Base-by-base conservation (phyloP, 163 green algal species). In the Scenedesmus sp. region DNA sequence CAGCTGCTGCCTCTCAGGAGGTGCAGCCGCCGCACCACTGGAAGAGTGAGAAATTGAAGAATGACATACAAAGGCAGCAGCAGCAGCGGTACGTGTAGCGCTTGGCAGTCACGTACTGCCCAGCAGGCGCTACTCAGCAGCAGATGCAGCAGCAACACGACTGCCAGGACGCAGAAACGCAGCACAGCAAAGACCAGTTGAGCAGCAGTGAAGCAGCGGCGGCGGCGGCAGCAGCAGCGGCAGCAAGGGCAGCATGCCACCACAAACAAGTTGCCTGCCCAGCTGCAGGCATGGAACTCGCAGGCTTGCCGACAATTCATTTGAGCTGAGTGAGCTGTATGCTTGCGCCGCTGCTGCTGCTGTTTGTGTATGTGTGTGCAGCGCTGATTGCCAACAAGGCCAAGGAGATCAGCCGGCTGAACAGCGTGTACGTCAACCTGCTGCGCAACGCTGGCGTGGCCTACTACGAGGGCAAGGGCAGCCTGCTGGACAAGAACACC, bases 351-450 rank as follows among this genome's bases (percentile, higher is more conserved):
- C 34, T 46, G 34, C 34, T 46, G 34, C 34, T 46, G 34, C 34
- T 46, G 34, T 46, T 46, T 46, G 34, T 46, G 34, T 46, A 46
- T 8, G 5, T 79, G 13, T 52, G 8, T 86, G 87, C 87, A 91
- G 84, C 62, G 0, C 73, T 93, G 55, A 91, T 94, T 89, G 92
- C 70, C 62, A 89, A 77, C 64, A 90, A 93, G 76, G 56, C 92
- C 26, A 98, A 98, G 91, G 98, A 99, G 93, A 95, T 99, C 5
- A 73, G 95, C 73, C 94, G 98, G 0, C 94, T 99, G 12, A 99
- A 99, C 92, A 93, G 93, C 52, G 96, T 98, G 15, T 99, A 99
- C 93, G 89, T 91, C 79, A 99, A 97, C 90, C 97, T 99, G 54
- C 94, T 99, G 62, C 94, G 95, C 54, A 96, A 94, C 66, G 96